These are phyloP conservation scores for Trichocladium uniseriatum DNA, from an alignment of 495 filamentous ascomycete species.

Conservation along the genomic window DNA sequence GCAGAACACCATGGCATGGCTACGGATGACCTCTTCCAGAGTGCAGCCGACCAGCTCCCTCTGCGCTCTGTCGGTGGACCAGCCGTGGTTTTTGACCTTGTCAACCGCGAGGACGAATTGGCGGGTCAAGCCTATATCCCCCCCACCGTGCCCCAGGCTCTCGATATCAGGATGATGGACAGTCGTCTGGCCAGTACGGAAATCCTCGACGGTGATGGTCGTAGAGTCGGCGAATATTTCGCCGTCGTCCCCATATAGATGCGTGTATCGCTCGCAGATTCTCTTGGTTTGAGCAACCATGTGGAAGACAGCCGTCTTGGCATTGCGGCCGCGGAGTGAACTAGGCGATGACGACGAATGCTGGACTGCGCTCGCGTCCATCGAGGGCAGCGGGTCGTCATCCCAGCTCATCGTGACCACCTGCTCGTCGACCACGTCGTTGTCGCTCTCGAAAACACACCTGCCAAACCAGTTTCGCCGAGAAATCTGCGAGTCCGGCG, in stretches of 20 bases:
- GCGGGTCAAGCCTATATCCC: conserved; percentile 70
- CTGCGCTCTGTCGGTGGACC: conserved; percentile 66
- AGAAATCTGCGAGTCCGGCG: conserved; percentile 47
- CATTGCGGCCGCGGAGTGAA: conserved; percentile 39
- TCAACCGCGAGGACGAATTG: conserved; percentile 76
- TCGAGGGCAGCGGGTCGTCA: conserved; percentile 40
- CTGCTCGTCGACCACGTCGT: conserved; percentile 88
- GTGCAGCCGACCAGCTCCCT: conserved; percentile 65
- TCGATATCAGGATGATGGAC: conserved; percentile 45
- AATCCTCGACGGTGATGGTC: conserved; percentile 56
- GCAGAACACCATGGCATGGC: conserved; percentile 89
- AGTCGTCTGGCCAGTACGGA: conserved; percentile 45
- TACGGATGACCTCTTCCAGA: conserved; percentile 73
- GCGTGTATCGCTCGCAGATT: conserved; percentile 73
- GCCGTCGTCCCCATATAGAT: conserved; percentile 75
- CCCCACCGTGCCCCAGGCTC: conserved; percentile 68
- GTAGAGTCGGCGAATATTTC: conserved; percentile 74
- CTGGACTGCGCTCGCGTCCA: not conserved
- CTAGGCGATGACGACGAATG: no score
- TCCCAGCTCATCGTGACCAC: conserved; percentile 80
- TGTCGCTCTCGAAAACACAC: conserved; percentile 88
- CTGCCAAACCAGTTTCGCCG: conserved; percentile 75
- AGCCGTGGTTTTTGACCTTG: conserved; percentile 61
- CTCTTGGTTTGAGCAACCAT: conserved; percentile 87
- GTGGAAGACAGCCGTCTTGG: conserved; percentile 83